Evolutionary conservation across 768 basidiomycete species (phyloP).

Genomic region (Hygrophoropsis aurantiaca): DNA sequence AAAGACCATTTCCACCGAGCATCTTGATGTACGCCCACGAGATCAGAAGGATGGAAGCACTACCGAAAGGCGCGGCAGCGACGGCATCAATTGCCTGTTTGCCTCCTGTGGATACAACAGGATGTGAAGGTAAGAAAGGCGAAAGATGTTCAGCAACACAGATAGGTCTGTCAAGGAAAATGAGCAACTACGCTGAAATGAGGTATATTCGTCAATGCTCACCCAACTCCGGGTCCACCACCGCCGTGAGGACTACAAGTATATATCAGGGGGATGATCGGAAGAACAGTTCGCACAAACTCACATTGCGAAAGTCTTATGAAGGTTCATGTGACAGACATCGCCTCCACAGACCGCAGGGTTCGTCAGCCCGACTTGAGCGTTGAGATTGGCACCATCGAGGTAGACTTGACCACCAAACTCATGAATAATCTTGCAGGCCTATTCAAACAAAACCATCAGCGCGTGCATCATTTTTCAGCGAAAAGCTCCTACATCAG

Average conservation of each 20-base stretch:
- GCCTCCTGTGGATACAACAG: conserved; percentile 65
- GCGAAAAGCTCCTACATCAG: conserved; percentile 46
- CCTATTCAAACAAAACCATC: conserved; percentile 38
- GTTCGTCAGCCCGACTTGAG: conserved; percentile 90
- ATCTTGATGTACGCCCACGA: conserved; percentile 99
- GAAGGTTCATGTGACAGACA: conserved; percentile 96
- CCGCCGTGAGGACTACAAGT: conserved; percentile 85
- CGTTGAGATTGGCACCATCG: conserved; percentile 93
- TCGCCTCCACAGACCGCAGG: conserved; percentile 96
- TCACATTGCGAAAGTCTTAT: conserved; percentile 96
- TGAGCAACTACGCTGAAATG: conserved; percentile 5
- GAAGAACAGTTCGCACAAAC: conserved; percentile 19
- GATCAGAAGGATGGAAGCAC: conserved; percentile 91
- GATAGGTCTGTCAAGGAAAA: conserved; percentile 60
- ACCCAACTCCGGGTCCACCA: conserved; percentile 96
- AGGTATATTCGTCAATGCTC: conserved; percentile 17
- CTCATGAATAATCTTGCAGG: conserved; percentile 91
- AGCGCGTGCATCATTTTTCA: background rate
- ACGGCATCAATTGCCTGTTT: conserved; percentile 82
- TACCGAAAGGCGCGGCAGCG: conserved; percentile 90
- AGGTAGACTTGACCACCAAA: conserved; percentile 97
- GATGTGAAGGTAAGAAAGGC: conserved; percentile 92
- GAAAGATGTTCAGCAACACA: conserved; percentile 92
- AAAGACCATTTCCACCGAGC: conserved; percentile 93
- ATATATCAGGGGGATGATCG: background rate